Percentiles rank a stretch among this genome's conserved stretches.
Conservation (phyloP, 805 yeast genomes). For the Myxozyma nipponensis region DNA sequence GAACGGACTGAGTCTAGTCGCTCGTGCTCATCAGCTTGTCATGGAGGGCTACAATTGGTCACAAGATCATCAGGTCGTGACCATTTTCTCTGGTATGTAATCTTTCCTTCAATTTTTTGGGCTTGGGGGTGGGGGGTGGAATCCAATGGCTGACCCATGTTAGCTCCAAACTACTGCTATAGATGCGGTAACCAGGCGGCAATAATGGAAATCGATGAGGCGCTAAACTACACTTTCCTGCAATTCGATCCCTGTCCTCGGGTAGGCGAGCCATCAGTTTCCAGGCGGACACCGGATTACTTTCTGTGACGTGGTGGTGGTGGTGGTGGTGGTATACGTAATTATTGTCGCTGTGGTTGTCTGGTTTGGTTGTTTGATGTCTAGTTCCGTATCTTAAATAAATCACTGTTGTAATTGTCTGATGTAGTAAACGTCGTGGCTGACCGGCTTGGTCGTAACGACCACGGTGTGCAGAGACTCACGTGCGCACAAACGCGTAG, state of each 20-base stretch:
- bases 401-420: too few species aligned
- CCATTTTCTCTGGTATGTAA: constrained; percentile 69
- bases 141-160: too few species aligned
- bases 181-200: constrained; percentile 97
- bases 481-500: too few species aligned
- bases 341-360: not conserved
- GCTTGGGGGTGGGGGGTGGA: too few species aligned
- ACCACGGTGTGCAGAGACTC: too few species aligned
- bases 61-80: constrained; percentile 82
- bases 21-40: constrained; percentile 95
- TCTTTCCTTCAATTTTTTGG: too few species aligned
- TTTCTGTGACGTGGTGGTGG: constrained; percentile 53
- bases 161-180: constrained; percentile 96
- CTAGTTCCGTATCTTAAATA: not conserved
- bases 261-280: constrained; percentile 96
- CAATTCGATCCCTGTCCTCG: constrained; percentile 92
- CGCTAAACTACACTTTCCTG: constrained; percentile 78
- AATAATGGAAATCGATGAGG: constrained; percentile 76
- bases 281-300: constrained; percentile 91
- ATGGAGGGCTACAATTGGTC: constrained; percentile 95
- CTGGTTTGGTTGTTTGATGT: not conserved
- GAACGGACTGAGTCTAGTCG: constrained; percentile 76
- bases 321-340: not conserved
- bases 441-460: too few species aligned
- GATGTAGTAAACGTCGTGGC: too few species aligned